phyloP scores from a whole-genome alignment of 2,329 filamentous ascomycete species.

The Sporothrix phasma region DNA sequence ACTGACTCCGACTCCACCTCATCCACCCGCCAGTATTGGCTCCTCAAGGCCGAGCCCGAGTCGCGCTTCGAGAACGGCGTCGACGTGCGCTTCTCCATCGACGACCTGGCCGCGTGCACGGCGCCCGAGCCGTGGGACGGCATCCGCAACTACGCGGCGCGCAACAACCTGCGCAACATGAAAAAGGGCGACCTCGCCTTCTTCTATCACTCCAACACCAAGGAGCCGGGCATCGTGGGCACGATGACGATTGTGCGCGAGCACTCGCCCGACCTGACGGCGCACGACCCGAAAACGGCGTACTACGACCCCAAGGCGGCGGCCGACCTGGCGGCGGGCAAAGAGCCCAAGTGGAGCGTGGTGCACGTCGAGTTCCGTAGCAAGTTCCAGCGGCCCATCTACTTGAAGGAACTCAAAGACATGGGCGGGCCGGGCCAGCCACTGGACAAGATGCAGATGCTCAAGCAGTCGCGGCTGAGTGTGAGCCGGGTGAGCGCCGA shows the following conservation, averaged over 20 bases:
- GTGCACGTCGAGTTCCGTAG: conserved; percentile 81
- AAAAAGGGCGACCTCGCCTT: conserved; percentile 85
- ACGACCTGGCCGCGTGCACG: conserved; percentile 64
- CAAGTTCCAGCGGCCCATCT: conserved; percentile 66
- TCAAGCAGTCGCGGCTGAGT: conserved; percentile 73
- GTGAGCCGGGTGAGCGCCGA: conserved; percentile 56
- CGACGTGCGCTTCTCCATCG: conserved; percentile 89
- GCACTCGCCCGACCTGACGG: conserved; percentile 66
- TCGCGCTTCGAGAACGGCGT: conserved; percentile 75
- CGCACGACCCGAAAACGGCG: conserved; percentile 59
- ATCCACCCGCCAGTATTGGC: conserved; percentile 48
- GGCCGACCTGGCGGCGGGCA: conserved; percentile 31
- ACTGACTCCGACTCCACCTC: background rate
- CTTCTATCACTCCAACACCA: conserved; percentile 95
- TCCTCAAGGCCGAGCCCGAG: conserved; percentile 84
- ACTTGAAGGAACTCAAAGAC: conserved; percentile 60
- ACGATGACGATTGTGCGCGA: conserved; percentile 84
- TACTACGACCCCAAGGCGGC: conserved; percentile 75
- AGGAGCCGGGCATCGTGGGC: conserved; percentile 76
- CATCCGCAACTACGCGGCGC: conserved; percentile 50
- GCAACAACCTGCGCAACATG: conserved; percentile 88
- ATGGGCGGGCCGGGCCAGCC: conserved; percentile 44
- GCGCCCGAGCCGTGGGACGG: conserved; percentile 86
- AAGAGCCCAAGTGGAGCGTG: conserved; percentile 65
- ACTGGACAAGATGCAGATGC: conserved; percentile 68